Evolutionary conservation across 2,329 filamentous ascomycete species (phyloP), one percentile per base, ranked within the genome.

Genomic region (Akanthomyces lecanii): DNA sequence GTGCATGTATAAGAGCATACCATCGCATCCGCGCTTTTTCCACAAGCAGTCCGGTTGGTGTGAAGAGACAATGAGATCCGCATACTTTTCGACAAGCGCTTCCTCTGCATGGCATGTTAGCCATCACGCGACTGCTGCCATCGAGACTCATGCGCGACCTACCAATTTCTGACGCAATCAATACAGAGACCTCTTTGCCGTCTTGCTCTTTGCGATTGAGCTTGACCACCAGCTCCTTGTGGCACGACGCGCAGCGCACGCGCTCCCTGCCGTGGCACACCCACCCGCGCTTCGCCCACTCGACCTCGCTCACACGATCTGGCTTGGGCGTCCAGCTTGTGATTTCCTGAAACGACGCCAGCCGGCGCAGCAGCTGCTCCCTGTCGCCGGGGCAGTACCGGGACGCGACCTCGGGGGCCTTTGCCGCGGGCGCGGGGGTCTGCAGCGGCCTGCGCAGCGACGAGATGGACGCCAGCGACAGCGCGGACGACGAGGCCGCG

Each of bases 251-350:
- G 73, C 95, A 99, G 21, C 87, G 86, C 18, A 98, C 91, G 4
- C 90, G 90, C 75, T 96, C 92, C 67, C 87, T 87, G 69, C 89
- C 89, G 52, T 89, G 86, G 70, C 94, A 97, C 4, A 89, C 82
- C 94, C 95, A 99, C 0, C 94, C 94, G 64, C 90, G 81, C 79
- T 94, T 97, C 0, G 93, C 93, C 95, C 95, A 99, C 73, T 92
- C 89, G 8, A 97, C 87, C 76, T 98, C 95, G 71, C 87, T 92
- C 69, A 98, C 88, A 40, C 81, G 82, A 59, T 93, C 85, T 0
- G 95, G 93, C 73, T 98, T 98, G 0, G 91, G 90, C n/a, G 90
- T 89, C 94, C 94, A 99, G 72, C 90, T 85, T 61, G 92, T 95
- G 54, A 98, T 87, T 68, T 94, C 92, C 71, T 94, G 90, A 72